Conservation (phyloP, 2,329 filamentous ascomycete genomes). For the Teratosphaeria viscida region DNA sequence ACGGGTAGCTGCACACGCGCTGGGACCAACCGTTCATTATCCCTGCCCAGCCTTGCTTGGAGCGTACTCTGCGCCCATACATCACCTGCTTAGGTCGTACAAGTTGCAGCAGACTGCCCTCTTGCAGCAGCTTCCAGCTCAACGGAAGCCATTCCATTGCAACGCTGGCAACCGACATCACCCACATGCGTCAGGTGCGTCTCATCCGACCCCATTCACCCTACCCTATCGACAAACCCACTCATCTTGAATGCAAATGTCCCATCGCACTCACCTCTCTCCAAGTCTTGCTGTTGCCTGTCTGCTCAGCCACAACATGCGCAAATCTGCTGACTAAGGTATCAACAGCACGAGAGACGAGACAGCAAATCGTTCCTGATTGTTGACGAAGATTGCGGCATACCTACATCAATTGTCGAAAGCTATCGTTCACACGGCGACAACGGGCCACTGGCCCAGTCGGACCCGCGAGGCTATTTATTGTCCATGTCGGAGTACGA, state of each 20-base stretch:
- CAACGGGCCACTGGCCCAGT: constrained; percentile 44
- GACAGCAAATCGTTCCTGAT: constrained; percentile 23
- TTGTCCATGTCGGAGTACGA: constrained; percentile 74
- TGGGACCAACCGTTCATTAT: constrained; percentile 8
- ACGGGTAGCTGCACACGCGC: constrained; percentile 24
- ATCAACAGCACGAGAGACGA: constrained; percentile 9
- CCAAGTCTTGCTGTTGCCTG: constrained; percentile 5
- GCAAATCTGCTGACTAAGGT: constrained; percentile 10
- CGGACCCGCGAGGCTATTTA: constrained; percentile 30
- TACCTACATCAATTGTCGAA: constrained; percentile 21
- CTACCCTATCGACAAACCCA: constrained; percentile 1
- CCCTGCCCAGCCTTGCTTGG: constrained; percentile 5
- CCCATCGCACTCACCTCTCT: constrained; percentile 5
- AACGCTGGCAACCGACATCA: constrained; percentile 18
- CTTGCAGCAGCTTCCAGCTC: constrained; percentile 10
- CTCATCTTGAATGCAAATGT: not conserved
- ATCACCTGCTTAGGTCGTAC: constrained; percentile 21
- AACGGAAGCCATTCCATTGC: constrained; percentile 16
- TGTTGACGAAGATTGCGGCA: constrained; percentile 27
- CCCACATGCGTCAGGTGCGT: constrained; percentile 27
- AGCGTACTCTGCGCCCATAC: constrained; percentile 10
- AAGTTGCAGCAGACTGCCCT: constrained; percentile 23
- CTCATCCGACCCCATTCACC: constrained; percentile 2
- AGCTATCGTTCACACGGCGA: constrained; percentile 29
- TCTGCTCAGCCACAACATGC: constrained; percentile 9